These are phyloP conservation scores for Apocynum venetum DNA, from an alignment of 257 asterid species.

Conservation along the genomic window DNA sequence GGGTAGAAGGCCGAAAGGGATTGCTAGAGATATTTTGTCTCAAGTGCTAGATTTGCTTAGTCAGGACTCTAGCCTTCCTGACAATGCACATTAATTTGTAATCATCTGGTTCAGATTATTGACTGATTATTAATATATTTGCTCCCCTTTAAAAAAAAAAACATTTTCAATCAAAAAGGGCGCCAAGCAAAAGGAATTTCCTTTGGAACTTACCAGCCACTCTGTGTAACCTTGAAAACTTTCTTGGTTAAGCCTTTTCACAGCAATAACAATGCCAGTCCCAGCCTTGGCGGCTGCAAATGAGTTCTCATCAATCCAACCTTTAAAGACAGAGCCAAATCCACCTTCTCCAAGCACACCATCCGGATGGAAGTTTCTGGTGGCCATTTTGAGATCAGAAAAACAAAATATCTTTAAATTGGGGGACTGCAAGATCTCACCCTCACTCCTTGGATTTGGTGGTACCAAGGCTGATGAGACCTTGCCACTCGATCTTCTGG, in stretches of 20 bases:
- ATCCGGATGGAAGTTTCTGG: slow-evolving; percentile 84
- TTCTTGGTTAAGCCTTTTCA: slow-evolving; percentile 68
- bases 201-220: slow-evolving; percentile 71
- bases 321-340: slow-evolving; percentile 82
- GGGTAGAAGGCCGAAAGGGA: too few species aligned
- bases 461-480: slow-evolving; percentile 35
- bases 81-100: too few species aligned
- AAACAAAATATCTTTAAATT: slow-evolving; percentile 60
- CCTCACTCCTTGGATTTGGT: slow-evolving; percentile 66
- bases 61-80: too few species aligned
- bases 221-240: slow-evolving; percentile 78
- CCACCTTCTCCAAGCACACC: slow-evolving; percentile 88
- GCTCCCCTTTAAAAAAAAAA: too few species aligned
- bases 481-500: slow-evolving; percentile 36
- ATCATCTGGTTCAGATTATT: too few species aligned
- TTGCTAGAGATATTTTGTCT: too few species aligned
- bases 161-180: background rate
- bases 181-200: background rate
- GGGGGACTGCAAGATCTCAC: slow-evolving; percentile 78
- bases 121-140: too few species aligned
- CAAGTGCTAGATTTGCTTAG: too few species aligned
- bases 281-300: slow-evolving; percentile 69
- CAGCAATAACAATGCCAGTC: slow-evolving; percentile 70
- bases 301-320: slow-evolving; percentile 78
- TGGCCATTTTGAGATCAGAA: slow-evolving; percentile 61